A percentile compares a stretch with the other conserved stretches of the same genome.
Conservation (phyloP, 2,329 filamentous ascomycete species). For the Cadophora sp. region DNA sequence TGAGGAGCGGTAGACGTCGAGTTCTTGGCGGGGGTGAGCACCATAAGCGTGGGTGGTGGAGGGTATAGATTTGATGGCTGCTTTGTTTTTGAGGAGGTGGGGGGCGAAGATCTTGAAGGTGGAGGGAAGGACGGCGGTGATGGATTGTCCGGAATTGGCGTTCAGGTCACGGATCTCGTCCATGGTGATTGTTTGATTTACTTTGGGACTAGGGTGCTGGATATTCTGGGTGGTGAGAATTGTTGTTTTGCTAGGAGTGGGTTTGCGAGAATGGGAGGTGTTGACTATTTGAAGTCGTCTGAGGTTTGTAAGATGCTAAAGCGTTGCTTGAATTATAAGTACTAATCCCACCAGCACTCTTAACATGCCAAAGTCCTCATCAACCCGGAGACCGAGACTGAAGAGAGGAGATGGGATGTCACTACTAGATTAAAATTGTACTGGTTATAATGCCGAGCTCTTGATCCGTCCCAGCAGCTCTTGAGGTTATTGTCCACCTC, state of each 20-base stretch:
- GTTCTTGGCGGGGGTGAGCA: conserved; percentile 39
- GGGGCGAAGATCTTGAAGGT: conserved; percentile 40
- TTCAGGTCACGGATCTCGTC: conserved; percentile 35
- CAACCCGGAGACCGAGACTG: neutral
- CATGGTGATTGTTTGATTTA: conserved; percentile 26
- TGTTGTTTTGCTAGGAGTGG: neutral
- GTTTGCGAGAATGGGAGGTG: neutral
- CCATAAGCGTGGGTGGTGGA: conserved; percentile 37
- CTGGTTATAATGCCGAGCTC: neutral
- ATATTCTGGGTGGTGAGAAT: neutral
- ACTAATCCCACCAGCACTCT: neutral
- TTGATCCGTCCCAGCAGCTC: neutral
- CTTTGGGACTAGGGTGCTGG: no score
- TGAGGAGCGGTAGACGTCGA: conserved; percentile 39
- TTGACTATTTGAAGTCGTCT: neutral
- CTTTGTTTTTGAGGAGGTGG: conserved; percentile 34
- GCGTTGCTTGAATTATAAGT: neutral
- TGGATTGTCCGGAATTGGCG: conserved; percentile 27
- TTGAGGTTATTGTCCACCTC: neutral
- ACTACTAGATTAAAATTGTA: neutral
- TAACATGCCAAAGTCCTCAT: neutral
- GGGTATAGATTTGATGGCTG: conserved; percentile 36
- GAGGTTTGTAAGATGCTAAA: neutral
- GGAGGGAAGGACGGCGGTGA: conserved; percentile 31
- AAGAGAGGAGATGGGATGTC: neutral